Evolutionary conservation across 2,329 filamentous ascomycete genomes (phyloP), one percentile per base, ranked within the genome.

Genomic region (Trichoderma cornu-damae): DNA sequence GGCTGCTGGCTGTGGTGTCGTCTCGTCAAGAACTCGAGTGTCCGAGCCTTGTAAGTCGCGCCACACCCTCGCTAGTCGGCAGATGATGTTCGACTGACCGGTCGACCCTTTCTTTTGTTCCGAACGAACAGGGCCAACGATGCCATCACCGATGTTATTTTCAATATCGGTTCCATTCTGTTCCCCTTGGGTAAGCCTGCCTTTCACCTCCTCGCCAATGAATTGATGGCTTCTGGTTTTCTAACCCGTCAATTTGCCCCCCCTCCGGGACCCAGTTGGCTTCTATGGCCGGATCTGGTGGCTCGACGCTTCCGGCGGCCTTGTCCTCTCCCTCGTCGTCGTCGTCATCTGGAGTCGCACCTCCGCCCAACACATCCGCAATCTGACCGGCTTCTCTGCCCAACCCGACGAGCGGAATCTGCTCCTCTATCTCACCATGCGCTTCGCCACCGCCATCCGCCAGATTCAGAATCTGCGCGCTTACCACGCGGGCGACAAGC

Each of bases 341-440:
- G 90, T 94, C 65, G 75, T 84, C 69, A 90, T 89, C 70, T 94
- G 90, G 90, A 84, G 82, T 22, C 73, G 79, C 50, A 93, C 88
- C 0, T 88, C 87, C 0, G 77, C 82, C 40, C 83, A 87, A 61
- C 90, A 95, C 68, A 90, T 94, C 67, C 84, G 87, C 67, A 90
- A 93, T 66, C 75, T 94, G 28, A 89, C 87, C 0, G 90, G 90
- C 16, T 88, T 88, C 64, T 88, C 88, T 0, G 89, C 89, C 4
- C 84, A 85, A 1, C 86, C 89, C 0, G 89, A 93, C 64, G 87
- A 94, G 74, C 82, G 91, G 28, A 96, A 94, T 68, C 83, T 96
- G 46, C 73, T 96, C 20, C 79, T 96, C 1, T 96, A 96, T 73
- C 81, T 96, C 64, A 94, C 91, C 1, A 96, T 96, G 88, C 87